These are phyloP conservation scores for Starmerella vaccinii DNA, from an alignment of 805 yeast species.

Conservation along the genomic window DNA sequence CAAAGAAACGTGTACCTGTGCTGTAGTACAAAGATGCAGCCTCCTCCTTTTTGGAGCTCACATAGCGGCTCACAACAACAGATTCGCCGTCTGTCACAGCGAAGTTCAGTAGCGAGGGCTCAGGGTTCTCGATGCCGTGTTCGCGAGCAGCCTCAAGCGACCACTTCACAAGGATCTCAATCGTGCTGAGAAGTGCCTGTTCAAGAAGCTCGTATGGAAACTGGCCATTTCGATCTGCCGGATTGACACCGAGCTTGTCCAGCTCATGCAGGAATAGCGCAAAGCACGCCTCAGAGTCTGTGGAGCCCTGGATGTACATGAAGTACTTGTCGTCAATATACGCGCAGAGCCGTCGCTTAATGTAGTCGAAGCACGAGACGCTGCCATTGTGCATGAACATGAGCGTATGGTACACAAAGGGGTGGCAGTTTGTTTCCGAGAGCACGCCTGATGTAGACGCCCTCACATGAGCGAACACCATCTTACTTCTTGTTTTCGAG, in stretches of 20 bases:
- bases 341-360: constrained; percentile 62
- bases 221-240: constrained; percentile 47
- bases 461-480: constrained; percentile 90
- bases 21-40: constrained; percentile 94
- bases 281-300: constrained; percentile 93
- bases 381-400: constrained; percentile 96
- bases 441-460: constrained; percentile 93
- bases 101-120: constrained; percentile 81
- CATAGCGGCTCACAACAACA: constrained; percentile 78
- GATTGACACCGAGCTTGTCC: constrained; percentile 65
- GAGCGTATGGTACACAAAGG: constrained; percentile 73
- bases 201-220: constrained; percentile 42
- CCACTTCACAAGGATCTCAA: constrained; percentile 70
- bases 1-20: constrained; percentile 84
- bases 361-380: constrained; percentile 56
- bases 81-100: constrained; percentile 90
- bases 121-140: constrained; percentile 31
- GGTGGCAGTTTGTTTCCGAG: constrained; percentile 94
- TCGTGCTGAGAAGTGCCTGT: constrained; percentile 60
- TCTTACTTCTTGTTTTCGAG: constrained; percentile 69
- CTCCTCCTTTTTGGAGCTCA: constrained; percentile 81
- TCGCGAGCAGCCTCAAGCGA: constrained; percentile 47
- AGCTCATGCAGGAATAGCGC: constrained; percentile 76
- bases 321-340: constrained; percentile 75
- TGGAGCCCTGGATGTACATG: constrained; percentile 75